These are phyloP conservation scores for Eutrema japonicum DNA, from an alignment of 345 rosid genomes.

Conservation along the genomic window DNA sequence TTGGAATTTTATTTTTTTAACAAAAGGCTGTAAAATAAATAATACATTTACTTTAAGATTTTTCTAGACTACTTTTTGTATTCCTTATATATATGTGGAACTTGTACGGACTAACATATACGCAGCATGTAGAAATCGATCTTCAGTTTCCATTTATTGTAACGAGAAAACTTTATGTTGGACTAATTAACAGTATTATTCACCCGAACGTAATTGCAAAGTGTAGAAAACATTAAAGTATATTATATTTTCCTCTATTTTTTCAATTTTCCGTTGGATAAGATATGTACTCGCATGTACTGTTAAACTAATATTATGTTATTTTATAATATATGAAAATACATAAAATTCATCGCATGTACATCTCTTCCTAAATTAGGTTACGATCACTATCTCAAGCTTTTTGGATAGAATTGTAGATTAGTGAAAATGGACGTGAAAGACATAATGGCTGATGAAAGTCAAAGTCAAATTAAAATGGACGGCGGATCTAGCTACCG, in stretches of 20 bases:
- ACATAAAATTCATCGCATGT: neutral
- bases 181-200: neutral
- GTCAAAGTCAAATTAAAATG: neutral
- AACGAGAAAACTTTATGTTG: neutral
- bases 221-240: too few relatives aligned
- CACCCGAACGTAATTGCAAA: conserved; percentile 5
- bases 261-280: neutral
- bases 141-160: neutral
- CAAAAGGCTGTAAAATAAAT: neutral
- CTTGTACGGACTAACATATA: neutral
- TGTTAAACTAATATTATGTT: neutral
- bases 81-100: neutral
- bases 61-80: neutral
- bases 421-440: neutral
- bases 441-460: neutral
- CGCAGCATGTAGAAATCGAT: neutral
- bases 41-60: neutral
- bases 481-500: too few relatives aligned
- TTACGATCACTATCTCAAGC: neutral
- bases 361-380: neutral
- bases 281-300: neutral
- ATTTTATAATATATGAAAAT: neutral
- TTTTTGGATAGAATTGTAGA: neutral
- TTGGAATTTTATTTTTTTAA: neutral
- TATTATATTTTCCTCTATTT: neutral